Evolutionary conservation across 352 stramenopile genomes (phyloP), one percentile per base, ranked within the genome.

Genomic region (Pythium volutum): DNA sequence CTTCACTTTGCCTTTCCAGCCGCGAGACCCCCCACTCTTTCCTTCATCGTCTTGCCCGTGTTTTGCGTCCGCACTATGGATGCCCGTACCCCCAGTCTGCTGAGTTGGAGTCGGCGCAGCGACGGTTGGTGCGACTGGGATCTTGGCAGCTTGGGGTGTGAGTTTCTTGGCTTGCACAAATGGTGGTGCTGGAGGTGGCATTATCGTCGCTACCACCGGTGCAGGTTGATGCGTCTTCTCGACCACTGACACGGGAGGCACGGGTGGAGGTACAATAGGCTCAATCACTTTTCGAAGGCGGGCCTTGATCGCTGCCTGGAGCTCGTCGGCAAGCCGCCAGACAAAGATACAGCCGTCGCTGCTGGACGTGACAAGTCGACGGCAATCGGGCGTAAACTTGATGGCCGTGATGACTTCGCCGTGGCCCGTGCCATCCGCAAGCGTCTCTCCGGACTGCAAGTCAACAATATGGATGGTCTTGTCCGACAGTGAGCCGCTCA

Each of bases 291-390:
- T 67, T 23, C 73, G 79, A 12, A 93, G 46, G 6, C 65, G 68
- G 4, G 77, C 47, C 31, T 92, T 91, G 34, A 93, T 91, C 4
- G 76, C 70, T 15, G 52, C 64, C 53, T 93, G 82, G 46, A 96
- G 77, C 29, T 90, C 79, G 11, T 93, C 79, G 3, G 79, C 76
- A 12, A 96, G 72, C 48, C 89, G 50, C 89, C 89, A 97, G 23
- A 97, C 85, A 49, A 97, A 93, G 41, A 97, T 78, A 36, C 82
- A 96, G 3, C 91, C 84, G 62, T 97, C 88, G 55, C 71, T 87
- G 53, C 85, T 93, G 9, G 73, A 67, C 4, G 87, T 91, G n/a
- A 97, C 60, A 25, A 98, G 73, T 7, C 87, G 70, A 14, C 84
- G 76, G 34, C 91, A 95, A 58, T 98, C 90, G 11, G 80, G 76